These are phyloP conservation scores for Hanseniaspora vineae DNA, from an alignment of 805 yeast species.

Conservation along the genomic window DNA sequence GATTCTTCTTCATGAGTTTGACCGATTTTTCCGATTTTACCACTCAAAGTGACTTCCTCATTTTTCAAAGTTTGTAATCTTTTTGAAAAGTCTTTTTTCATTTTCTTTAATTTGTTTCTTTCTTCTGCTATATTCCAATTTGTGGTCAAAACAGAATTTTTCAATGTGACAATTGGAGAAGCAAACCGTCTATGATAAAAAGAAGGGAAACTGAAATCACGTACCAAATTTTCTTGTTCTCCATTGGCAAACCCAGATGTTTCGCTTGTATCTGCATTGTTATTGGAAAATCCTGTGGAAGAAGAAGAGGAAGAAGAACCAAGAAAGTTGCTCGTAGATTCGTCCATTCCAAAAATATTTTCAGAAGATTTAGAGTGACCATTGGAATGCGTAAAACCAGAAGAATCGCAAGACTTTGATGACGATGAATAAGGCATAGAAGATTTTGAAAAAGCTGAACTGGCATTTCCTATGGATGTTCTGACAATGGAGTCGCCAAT, in stretches of 20 bases:
- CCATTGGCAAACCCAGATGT: conserved; percentile 3
- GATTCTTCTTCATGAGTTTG: conserved; percentile 28
- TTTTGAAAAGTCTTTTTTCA: conserved; percentile 46
- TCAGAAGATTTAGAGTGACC: no score
- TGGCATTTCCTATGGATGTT: conserved; percentile 17
- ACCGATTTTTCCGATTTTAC: conserved; percentile 34
- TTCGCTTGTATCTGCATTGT: no score
- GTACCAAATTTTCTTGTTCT: neutral
- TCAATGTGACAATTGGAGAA: conserved; percentile 51
- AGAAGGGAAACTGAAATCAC: conserved; percentile 22
- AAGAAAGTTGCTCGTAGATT: no score
- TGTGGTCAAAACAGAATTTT: conserved; percentile 53
- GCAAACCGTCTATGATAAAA: conserved; percentile 27
- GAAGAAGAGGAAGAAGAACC: no score
- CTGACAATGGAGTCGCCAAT: conserved; percentile 29
- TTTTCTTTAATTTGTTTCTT: conserved; percentile 40
- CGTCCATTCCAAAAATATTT: no score
- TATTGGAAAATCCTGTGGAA: no score
- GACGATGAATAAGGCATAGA: neutral
- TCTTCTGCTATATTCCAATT: conserved; percentile 47
- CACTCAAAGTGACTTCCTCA: conserved; percentile 43
- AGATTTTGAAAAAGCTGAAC: conserved; percentile 3
- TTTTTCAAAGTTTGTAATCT: conserved; percentile 35
- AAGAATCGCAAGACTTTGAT: no score
- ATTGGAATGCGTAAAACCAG: no score